Evolutionary conservation across 139 green algal genomes (phyloP), one percentile per base, ranked within the genome.

Genomic region (Coccomyxa sp.): DNA sequence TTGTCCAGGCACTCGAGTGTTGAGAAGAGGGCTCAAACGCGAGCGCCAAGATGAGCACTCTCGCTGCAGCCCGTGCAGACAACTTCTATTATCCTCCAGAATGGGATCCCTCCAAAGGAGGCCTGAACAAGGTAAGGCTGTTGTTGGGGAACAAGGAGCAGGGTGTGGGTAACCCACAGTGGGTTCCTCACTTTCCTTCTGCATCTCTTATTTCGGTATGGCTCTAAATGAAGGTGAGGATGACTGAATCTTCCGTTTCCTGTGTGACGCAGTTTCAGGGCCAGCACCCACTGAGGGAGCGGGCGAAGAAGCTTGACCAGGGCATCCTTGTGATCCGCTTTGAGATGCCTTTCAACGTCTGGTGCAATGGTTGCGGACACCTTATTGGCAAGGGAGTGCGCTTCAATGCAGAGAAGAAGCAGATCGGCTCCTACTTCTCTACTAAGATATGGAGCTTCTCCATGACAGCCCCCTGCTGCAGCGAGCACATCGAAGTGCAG

Each of bases 371-470:
- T 57, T 99, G 96, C 85, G 79, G 85, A 45, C 89, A 97, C 84
- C 91, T 97, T 60, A 98, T 99, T 57, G 96, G 91, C 81, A 97
- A 98, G 88, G 96, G 94, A 45, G 96, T 98, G 77, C 93, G 96
- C 76, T 99, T 99, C 91, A 99, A 99, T 82, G 96, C 96, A 13
- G 96, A 98, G 86, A 99, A 99, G 92, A 96, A 96, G 89, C 71
- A 89, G 67, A 86, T 97, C 31, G 95, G 93, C 21, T 92, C 90
- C 60, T 99, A 99, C 91, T 91, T 95, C 87, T 94, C 89, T 79
- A 98, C 96, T 28, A 95, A 95, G 81, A 94, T 99, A 23, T 98
- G 94, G 94, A 88, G 87, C 67, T 99, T 99, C 88, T 82, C 66
- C 57, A 99, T 99, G 96, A 85, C 77, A 16, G 90, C 94, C 45